Base-by-base conservation (phyloP, 2,329 filamentous ascomycete genomes). In the Endoconidiophora laricicola region DNA sequence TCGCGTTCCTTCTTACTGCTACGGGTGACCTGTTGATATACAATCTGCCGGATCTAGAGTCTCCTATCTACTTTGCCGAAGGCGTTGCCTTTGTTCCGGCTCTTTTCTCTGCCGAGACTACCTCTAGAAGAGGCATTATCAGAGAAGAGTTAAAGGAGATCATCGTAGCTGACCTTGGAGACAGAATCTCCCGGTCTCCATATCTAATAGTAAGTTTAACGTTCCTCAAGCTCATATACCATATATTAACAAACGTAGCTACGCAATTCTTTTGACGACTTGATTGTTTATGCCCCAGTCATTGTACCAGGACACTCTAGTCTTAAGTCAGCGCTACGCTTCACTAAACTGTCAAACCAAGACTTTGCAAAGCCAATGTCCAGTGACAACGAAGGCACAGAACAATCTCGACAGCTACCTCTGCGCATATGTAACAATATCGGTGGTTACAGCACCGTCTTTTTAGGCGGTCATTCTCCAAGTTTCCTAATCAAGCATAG, bases 401-500 rank as follows among this genome's bases (percentile, higher is more conserved):
- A 68, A 42, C 66, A 67, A 39, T 63, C 63, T 3, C 66, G 69
- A 2, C 69, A 67, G 50, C 66, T 74, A 16, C 71, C 79, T 0
- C 66, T 87, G 38, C 69, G 74, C 2, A 65, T 69, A 1, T 72
- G 82, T 41, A 59, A 68, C 50, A 80, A 85, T 51, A 61, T 95
- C n/a, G 77, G 74, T 26, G 86, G 86, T 2, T 87, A 88, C 61
- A 81, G 78, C 59, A 76, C 83, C 1, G 80, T 96, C 1, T 91
- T 94, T 60, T 72, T 95, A 46, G 80, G 86, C 0, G 88, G 90
- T 0, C 65, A 73, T 3, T 86, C 86, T 0, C 83, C 90, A 0
- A 81, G 79, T 52, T 88, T 96, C 61, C 67, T 98, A 42, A 62
- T 95, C 41, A 93, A 85, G 59, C 86, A 86, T 44, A 76, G 86